Conservation (phyloP, 2,329 filamentous ascomycete species). For the Aspergillus hiratsukae region DNA sequence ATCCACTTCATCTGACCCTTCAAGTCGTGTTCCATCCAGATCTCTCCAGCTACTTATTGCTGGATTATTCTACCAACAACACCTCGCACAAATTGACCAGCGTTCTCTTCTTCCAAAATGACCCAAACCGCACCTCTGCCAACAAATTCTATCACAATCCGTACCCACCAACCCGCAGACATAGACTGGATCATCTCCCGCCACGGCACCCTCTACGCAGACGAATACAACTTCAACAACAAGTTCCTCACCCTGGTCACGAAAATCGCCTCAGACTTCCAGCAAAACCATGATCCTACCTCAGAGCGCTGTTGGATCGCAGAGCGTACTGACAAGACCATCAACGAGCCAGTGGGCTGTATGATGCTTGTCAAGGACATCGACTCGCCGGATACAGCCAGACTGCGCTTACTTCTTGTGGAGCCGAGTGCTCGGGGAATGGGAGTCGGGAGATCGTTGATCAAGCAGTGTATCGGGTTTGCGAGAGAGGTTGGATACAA, state of each 20-base stretch:
- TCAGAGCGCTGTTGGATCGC: constrained; percentile 25
- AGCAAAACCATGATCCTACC: constrained; percentile 15
- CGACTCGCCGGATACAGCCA: constrained; percentile 13
- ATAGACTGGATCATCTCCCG: constrained; percentile 22
- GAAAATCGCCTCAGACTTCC: constrained; percentile 17
- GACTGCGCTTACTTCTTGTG: constrained; percentile 22
- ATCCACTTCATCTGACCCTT: neutral
- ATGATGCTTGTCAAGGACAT: constrained; percentile 23
- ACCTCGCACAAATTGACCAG: neutral
- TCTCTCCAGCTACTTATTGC: neutral
- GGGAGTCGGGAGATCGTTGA: constrained; percentile 17
- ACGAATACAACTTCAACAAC: constrained; percentile 19
- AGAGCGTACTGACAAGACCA: constrained; percentile 10
- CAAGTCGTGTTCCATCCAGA: neutral
- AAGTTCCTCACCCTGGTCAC: constrained; percentile 18
- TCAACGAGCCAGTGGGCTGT: constrained; percentile 14
- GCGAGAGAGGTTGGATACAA: constrained; percentile 19
- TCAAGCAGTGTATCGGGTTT: constrained; percentile 18
- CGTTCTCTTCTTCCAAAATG: neutral
- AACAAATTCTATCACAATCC: constrained; percentile 4
- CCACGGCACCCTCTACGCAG: constrained; percentile 17
- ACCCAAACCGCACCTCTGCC: neutral
- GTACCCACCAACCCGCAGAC: constrained; percentile 18
- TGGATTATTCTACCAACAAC: neutral
- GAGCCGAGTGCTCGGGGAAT: constrained; percentile 20